A percentile compares a stretch with the other conserved stretches of the same genome.
These are phyloP conservation scores for Dictyostelium capitatum DNA, from an alignment of 78 protist genomes.

Conservation along the genomic window DNA sequence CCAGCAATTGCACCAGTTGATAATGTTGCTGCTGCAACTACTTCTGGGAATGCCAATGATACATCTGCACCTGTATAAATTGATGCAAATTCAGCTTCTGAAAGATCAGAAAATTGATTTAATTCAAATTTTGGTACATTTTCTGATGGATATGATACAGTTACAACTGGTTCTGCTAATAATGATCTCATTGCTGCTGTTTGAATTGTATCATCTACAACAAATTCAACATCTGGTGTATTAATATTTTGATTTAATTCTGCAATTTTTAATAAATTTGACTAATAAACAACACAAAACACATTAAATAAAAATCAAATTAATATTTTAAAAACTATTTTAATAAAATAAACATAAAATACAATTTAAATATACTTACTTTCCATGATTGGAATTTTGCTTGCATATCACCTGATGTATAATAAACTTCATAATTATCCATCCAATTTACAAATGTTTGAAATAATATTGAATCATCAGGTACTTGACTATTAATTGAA, in stretches of 20 bases:
- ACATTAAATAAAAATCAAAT: background rate
- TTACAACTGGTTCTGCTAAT: constrained; percentile 25
- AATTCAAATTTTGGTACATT: background rate
- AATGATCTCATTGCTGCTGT: background rate
- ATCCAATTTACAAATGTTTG: constrained; percentile 45
- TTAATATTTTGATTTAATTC: background rate
- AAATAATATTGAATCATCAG: constrained; percentile 5
- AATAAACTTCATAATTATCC: constrained; percentile 8
- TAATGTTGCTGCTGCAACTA: constrained; percentile 17
- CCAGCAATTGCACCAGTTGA: constrained; percentile 75
- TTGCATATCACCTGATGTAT: constrained; percentile 27
- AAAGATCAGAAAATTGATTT: constrained; percentile 36
- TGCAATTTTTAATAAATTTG: background rate
- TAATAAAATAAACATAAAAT: background rate
- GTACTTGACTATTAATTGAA: constrained; percentile 1
- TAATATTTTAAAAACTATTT: no score
- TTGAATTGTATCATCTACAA: background rate
- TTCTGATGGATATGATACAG: background rate
- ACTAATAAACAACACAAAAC: background rate
- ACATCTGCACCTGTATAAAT: constrained; percentile 34
- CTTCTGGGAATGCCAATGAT: background rate
- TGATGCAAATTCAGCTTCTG: constrained; percentile 1
- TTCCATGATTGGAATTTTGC: constrained; percentile 22
- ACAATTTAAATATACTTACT: background rate
- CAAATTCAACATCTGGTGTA: constrained; percentile 28